Percentiles rank a stretch among this genome's conserved stretches.
Conservation (phyloP, 208 protist genomes). For the Polymyxa betae region DNA sequence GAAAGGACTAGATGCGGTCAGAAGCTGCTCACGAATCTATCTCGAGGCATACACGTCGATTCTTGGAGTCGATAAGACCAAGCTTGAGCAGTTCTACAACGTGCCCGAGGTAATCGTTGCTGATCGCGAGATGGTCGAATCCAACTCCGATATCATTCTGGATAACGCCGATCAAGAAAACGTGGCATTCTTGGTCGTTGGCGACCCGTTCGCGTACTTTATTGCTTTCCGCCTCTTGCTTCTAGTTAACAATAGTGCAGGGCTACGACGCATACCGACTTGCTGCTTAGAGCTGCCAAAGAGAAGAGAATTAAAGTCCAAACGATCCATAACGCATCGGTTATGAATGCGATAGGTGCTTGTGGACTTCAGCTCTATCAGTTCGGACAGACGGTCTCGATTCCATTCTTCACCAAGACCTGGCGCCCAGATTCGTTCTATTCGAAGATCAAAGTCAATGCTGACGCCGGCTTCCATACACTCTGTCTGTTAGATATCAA, state of each 20-base stretch:
- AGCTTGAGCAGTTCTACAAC: constrained; percentile 62
- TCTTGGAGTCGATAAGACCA: constrained; percentile 80
- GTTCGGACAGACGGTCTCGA: constrained; percentile 94
- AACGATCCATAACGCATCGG: constrained; percentile 98
- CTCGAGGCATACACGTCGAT: constrained; percentile 99
- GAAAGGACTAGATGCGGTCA: constrained; percentile 91
- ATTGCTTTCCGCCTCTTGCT: neutral
- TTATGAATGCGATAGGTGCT: constrained; percentile 97
- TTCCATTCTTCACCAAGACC: constrained; percentile 94
- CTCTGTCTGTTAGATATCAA: constrained; percentile 98
- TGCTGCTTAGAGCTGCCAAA: constrained; percentile 90
- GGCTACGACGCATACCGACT: constrained; percentile 98
- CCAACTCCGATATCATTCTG: constrained; percentile 83
- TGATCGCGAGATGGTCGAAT: constrained; percentile 69
- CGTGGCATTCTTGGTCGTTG: constrained; percentile 97
- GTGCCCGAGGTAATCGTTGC: constrained; percentile 62
- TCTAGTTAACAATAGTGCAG: constrained; percentile 67
- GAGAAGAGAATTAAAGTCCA: constrained; percentile 71
- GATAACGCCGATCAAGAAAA: constrained; percentile 77
- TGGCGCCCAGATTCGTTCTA: constrained; percentile 97
- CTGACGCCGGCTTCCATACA: constrained; percentile 89
- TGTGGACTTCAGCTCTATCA: constrained; percentile 94
- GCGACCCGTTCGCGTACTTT: constrained; percentile 90
- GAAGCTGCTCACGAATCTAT: constrained; percentile 87
- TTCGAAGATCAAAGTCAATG: constrained; percentile 88